Base-by-base conservation (phyloP, 2,329 filamentous ascomycete species). In the Dactylellina leptospora region DNA sequence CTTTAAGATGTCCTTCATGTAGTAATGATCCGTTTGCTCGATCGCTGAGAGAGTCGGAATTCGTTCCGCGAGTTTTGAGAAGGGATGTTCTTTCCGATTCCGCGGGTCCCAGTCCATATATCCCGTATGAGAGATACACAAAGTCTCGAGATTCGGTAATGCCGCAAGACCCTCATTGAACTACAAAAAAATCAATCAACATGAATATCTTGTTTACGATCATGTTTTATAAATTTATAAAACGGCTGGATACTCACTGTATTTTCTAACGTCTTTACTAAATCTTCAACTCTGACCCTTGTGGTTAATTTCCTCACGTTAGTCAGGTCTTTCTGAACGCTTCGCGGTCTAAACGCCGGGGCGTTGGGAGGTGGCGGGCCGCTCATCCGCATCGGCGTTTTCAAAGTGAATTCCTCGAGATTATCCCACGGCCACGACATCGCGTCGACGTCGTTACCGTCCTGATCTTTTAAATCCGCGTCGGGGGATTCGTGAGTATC, bases 401-500 rank as follows among this genome's bases (percentile, higher is more conserved):
- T 71, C n/a, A 71, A 16, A 1, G 66, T 61, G 4, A 71, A 33
- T 16, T 50, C 30, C 23, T 71, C 58, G 2, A 71, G 66, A 13
- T 53, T 71, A 54, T 71, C 66, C 66, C 66, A 71, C 28, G 51
- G 47, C 66, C 66, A 71, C 6, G 42, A 23, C 22, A 50, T 9
- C 1, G 48, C 30, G 11, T 38, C 23, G 25, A 18, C 4, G 18
- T 61, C 55, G 2, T 48, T 48, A 1, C 48, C 50, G 9, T 11
- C 16, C 23, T 28, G n/a, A 4, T 54, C 22, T 33, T 58, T 53
- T 20, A 56, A 8, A n/a, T 56, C 56, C 1, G 38, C 40, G 23
- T 61, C 40, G n/a, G 50, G 13, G 0, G 58, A 58, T 23, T 71
- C 66, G 18, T 3, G n/a, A 3, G 22, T 27, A 2, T 63, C 58